phyloP scores from a whole-genome alignment of 164 flowering plant species.

The Annona squamosa region DNA sequence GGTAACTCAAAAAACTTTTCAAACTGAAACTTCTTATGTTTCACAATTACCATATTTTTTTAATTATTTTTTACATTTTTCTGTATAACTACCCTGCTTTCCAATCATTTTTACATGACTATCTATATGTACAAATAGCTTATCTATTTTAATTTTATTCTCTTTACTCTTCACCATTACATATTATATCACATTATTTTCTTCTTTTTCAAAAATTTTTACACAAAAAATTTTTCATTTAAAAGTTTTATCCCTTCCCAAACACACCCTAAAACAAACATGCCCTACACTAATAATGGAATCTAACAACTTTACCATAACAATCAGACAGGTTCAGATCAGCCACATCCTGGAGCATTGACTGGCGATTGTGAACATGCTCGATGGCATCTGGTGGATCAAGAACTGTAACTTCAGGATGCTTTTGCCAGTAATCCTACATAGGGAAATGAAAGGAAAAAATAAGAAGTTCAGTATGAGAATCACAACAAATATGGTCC shows the following conservation, averaged over 20 bases:
- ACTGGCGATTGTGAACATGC: conserved; percentile 75
- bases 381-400: conserved; percentile 96
- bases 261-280: neutral
- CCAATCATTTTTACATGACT: too few species aligned
- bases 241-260: too few species aligned
- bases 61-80: too few species aligned
- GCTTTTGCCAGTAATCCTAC: conserved; percentile 60
- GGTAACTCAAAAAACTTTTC: too few species aligned
- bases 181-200: neutral
- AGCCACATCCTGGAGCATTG: conserved; percentile 92
- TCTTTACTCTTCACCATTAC: neutral
- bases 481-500: neutral
- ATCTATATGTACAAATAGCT: too few species aligned
- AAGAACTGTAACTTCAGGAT: conserved; percentile 93
- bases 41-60: too few species aligned
- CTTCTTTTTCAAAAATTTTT: neutral
- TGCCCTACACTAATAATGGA: neutral
- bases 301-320: conserved; percentile 41
- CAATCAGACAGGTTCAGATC: conserved; percentile 61
- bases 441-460: conserved; percentile 1
- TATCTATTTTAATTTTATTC: too few species aligned
- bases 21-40: too few species aligned
- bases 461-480: neutral
- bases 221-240: too few species aligned
- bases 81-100: too few species aligned